Percentiles rank a stretch among this genome's conserved stretches.
Evolutionary conservation across 2,329 filamentous ascomycete genomes (phyloP).

Genomic region (Pseudodiploospora longispora): DNA sequence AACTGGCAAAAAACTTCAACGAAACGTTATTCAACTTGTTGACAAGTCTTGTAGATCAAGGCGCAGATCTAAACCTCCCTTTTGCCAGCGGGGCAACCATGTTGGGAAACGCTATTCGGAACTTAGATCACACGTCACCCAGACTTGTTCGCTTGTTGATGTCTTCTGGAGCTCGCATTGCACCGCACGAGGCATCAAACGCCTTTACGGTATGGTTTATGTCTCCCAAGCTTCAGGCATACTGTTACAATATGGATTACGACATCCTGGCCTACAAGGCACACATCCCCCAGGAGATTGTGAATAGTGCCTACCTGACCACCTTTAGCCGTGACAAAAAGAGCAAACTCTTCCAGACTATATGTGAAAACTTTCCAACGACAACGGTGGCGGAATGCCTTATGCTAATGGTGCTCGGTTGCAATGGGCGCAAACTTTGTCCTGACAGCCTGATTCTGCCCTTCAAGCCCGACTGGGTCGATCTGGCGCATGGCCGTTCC

Average conservation of each 20-base stretch:
- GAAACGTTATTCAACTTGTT: neutral
- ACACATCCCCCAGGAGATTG: neutral
- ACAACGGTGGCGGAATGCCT: neutral
- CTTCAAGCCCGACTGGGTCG: conserved; percentile 5
- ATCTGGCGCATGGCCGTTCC: neutral
- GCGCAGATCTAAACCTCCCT: neutral
- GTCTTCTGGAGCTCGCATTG: neutral
- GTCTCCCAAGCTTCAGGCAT: neutral
- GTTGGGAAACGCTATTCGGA: neutral
- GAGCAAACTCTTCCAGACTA: neutral
- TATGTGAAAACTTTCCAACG: neutral
- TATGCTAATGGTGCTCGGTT: neutral
- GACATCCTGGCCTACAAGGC: neutral
- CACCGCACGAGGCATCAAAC: neutral
- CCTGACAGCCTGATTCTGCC: neutral
- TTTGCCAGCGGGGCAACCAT: neutral
- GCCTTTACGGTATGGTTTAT: conserved; percentile 2
- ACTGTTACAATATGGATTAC: neutral
- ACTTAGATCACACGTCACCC: neutral
- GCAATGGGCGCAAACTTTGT: neutral
- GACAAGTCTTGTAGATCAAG: neutral
- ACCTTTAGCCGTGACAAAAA: neutral
- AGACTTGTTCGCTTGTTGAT: neutral
- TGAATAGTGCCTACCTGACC: neutral
- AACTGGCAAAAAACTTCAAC: neutral